Evolutionary conservation across 176 grass and related monocot genomes (phyloP), one percentile per base, ranked within the genome.

Genomic region (Oryza glumipatula): DNA sequence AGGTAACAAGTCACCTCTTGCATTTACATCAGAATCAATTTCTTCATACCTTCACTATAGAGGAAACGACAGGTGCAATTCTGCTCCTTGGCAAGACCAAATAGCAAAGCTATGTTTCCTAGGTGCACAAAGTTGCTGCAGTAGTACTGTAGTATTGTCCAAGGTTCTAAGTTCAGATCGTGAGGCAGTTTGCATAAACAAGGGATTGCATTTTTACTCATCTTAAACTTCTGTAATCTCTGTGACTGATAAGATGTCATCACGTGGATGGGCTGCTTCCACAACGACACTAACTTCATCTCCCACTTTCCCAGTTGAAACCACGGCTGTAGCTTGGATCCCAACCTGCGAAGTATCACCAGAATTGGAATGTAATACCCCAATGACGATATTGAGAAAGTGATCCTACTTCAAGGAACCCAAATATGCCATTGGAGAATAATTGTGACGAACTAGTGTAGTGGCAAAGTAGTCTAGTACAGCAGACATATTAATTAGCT

Each of bases 181-280:
- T 54, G 14, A 23, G 71, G 72, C 32, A 19, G n/a, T 84, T 48
- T 67, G 33, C 4, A 47, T 65, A 2, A 12, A 80, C 38, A 35
- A 65, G 16, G 48, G 49, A 70, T 86, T 51, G n/a, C 21, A 74
- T 79, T 86, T 79, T 78, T 71, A 82, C 21, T 95, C 83, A 56
- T 91, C 91, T 10, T 58, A 81, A 73, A 92, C 87, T 77, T 98
- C 83, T 26, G 80, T 70, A 74, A 98, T 85, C 80, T 95, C 95
- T 32, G 43, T 85, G 72, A 98, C n/a, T 21, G 75, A 85, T 82
- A 98, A 83, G 21, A 92, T 83, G 72, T 95, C 96, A 7, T 90
- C 86, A 69, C 96, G 93, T 23, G 96, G 96, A 95, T 95, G 83
- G 87, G 90, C 83, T 24, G 77, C 83, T 33, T 87, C 91, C 26